Evolutionary conservation across 257 asterid species (phyloP).

Genomic region (Galeopsis tetrahit): DNA sequence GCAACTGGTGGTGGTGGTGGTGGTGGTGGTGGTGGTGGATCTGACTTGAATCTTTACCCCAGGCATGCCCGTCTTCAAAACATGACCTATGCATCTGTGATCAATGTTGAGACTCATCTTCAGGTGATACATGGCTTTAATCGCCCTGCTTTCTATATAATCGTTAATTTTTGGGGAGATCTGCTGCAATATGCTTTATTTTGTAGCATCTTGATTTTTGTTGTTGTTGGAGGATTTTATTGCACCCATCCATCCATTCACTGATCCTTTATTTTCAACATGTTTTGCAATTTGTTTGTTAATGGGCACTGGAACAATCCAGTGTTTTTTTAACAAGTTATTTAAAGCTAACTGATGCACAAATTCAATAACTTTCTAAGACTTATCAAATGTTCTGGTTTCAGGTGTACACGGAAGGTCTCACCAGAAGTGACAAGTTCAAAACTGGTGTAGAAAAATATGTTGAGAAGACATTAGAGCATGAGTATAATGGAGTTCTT

Average conservation of each 20-base stretch:
- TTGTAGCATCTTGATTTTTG: not conserved
- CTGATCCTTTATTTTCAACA: not conserved
- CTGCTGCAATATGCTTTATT: not conserved
- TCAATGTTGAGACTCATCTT: slow-evolving; percentile 62
- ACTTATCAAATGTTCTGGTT: not conserved
- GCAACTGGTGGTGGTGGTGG: slow-evolving; percentile 49
- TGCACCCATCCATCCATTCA: slow-evolving; percentile 2
- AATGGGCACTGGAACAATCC: slow-evolving; percentile 5
- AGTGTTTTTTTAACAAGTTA: not conserved
- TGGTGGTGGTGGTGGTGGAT: slow-evolving; percentile 48
- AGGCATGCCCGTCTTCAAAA: slow-evolving; percentile 93
- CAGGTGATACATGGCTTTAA: slow-evolving; percentile 45
- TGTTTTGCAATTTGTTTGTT: not conserved
- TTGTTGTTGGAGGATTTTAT: not conserved
- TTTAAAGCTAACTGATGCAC: not conserved
- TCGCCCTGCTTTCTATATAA: not conserved
- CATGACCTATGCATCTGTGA: slow-evolving; percentile 85
- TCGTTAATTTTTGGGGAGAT: not conserved
- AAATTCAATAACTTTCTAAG: no score
- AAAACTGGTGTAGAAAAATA: slow-evolving; percentile 63
- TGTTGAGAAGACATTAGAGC: slow-evolving; percentile 52
- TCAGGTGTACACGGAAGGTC: slow-evolving; percentile 73
- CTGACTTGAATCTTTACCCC: slow-evolving; percentile 56
- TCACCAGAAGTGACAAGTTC: slow-evolving; percentile 75
- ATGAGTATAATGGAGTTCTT: slow-evolving; percentile 44